phyloP scores from a whole-genome alignment of 2,329 filamentous ascomycete species.

The Cryphonectria nitschkei region DNA sequence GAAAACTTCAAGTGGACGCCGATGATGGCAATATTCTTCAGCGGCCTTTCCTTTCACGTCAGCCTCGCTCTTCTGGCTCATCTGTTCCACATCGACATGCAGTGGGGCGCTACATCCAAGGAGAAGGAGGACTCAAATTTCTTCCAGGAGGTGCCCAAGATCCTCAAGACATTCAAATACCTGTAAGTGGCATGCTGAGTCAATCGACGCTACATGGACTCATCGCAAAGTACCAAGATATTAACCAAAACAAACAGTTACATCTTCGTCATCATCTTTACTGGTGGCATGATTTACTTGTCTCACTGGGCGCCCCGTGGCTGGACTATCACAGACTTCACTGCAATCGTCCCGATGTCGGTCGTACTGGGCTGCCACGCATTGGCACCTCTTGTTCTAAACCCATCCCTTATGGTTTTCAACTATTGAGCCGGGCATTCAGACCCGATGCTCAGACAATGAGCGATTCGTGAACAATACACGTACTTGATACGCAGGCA shows the following conservation, averaged over 20 bases:
- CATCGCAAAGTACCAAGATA: neutral
- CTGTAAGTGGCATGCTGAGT: slow-evolving; percentile 45
- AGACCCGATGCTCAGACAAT: neutral
- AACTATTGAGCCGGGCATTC: slow-evolving; percentile 49
- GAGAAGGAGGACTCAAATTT: slow-evolving; percentile 60
- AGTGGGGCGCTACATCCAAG: slow-evolving; percentile 60
- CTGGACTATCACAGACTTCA: slow-evolving; percentile 61
- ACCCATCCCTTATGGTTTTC: slow-evolving; percentile 65
- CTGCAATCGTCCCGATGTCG: slow-evolving; percentile 60
- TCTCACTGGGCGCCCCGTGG: slow-evolving; percentile 48
- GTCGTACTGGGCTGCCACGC: slow-evolving; percentile 59
- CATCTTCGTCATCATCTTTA: slow-evolving; percentile 34
- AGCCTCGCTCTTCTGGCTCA: slow-evolving; percentile 45
- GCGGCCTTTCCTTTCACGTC: slow-evolving; percentile 47
- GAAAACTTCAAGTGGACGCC: slow-evolving; percentile 67
- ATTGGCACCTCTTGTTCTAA: slow-evolving; percentile 59
- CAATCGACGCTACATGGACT: neutral
- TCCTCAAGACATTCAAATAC: slow-evolving; percentile 57
- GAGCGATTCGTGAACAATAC: neutral
- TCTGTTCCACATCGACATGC: slow-evolving; percentile 46
- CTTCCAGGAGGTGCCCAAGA: slow-evolving; percentile 58
- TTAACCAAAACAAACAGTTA: slow-evolving; percentile 12
- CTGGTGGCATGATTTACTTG: slow-evolving; percentile 51
- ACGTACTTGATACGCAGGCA: neutral
- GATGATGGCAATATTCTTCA: slow-evolving; percentile 51